Base-by-base conservation (phyloP, 345 rosid species). In the Populus tremula region DNA sequence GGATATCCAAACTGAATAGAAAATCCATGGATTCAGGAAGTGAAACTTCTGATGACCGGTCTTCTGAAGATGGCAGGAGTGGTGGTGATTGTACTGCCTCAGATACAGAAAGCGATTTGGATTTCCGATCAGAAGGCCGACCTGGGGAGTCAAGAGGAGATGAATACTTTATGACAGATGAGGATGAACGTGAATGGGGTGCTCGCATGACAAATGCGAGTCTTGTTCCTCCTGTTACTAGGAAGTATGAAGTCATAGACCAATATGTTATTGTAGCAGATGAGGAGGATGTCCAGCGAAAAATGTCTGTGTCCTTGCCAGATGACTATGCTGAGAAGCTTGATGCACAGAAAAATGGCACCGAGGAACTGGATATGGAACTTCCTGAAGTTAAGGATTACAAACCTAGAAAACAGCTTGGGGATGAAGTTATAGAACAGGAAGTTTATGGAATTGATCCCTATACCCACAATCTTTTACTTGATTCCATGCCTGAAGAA, bases 371-470 rank as follows among this genome's bases (percentile, higher is more conserved):
- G 83, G 99, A 96, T 86, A 91, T 96, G 99, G 99, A 96, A 80
- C 99, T 96, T 88, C 99, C 99, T 75, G 99, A 96, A 85, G 98
- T 96, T 62, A 96, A 96, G 89, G 97, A 91, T 78, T 96, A 80
- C 77, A 94, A 92, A 80, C 99, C 98, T 69, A 89, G 99, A 82
- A 96, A 96, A 83, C 86, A 84, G 82, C 95, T 89, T 74, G 99
- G 98, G 64, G 84, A 86, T 78, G 94, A 92, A 85, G 99, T 96
- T 83, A 56, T 96, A 76, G 99, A 96, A 79, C 99, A 96, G 81
- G 99, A 96, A 87, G 99, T 96, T 70, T 96, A 96, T 87, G 99
- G 99, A 79, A 91, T 96, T 77, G 99, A 96, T 87, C 99, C 99
- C 39, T 94, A 89, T 84, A 92, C 98, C 17, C 97, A 96, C 77